Evolutionary conservation across 139 green algal genomes (phyloP).

Genomic region (Coccomyxa sp.): DNA sequence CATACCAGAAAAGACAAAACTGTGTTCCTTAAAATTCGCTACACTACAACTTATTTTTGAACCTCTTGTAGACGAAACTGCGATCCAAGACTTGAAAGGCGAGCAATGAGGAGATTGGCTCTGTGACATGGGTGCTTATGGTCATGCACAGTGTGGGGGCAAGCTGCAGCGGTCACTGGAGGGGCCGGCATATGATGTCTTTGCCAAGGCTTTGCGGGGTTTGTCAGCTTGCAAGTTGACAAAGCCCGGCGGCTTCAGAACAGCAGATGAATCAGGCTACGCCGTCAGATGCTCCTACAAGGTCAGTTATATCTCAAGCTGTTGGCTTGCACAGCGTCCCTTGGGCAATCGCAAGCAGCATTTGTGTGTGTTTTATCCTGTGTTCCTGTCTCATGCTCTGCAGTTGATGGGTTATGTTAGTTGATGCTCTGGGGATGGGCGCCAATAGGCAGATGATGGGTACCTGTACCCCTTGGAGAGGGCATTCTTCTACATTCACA

Average conservation of each 20-base stretch:
- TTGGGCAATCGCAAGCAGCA: too few relatives aligned
- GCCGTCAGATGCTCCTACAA: conserved; percentile 84
- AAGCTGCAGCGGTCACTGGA: conserved; percentile 42
- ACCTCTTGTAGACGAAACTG: too few relatives aligned
- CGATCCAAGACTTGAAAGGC: too few relatives aligned
- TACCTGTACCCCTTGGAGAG: conserved; percentile 94
- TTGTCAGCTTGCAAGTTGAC: conserved; percentile 85
- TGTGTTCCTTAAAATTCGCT: too few relatives aligned
- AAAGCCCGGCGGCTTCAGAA: conserved; percentile 58
- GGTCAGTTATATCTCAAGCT: conserved; percentile 1
- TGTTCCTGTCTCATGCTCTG: too few relatives aligned
- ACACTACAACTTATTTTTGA: too few relatives aligned
- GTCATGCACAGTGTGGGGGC: conserved; percentile 25
- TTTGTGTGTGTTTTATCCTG: too few relatives aligned
- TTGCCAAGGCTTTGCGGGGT: conserved; percentile 75
- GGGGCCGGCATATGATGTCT: conserved; percentile 80
- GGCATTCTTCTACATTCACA: conserved; percentile 97
- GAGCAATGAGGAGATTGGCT: too few relatives aligned
- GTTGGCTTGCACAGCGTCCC: too few relatives aligned
- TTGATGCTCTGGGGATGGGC: too few relatives aligned
- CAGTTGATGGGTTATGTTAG: too few relatives aligned
- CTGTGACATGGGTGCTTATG: background rate
- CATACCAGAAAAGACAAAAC: too few relatives aligned
- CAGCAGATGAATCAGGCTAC: conserved; percentile 42
- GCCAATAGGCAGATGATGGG: conserved; percentile 64